Conservation (phyloP, 2,329 filamentous ascomycete genomes). For the Colletotrichum tofieldiae region DNA sequence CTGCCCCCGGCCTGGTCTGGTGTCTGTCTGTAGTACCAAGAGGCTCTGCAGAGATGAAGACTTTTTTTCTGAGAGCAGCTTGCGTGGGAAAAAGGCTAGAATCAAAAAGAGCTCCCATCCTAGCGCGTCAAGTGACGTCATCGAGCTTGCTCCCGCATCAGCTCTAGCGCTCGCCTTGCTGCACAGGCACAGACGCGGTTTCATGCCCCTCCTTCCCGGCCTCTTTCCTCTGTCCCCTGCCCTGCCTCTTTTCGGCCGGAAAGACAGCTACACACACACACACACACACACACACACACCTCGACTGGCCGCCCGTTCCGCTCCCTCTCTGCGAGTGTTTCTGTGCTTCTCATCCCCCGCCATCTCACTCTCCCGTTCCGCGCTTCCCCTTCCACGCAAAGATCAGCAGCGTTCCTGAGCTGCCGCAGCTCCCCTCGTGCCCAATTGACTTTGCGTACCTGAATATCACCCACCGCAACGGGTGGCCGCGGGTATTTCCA, state of each 20-base stretch:
- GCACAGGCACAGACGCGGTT: slow-evolving; percentile 38
- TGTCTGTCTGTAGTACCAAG: neutral
- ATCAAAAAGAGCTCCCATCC: slow-evolving; percentile 36
- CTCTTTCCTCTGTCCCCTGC: neutral
- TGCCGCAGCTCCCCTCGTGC: neutral
- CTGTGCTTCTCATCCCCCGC: neutral
- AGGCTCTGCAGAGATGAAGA: too few relatives aligned
- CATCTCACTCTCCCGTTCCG: neutral
- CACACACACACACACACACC: neutral
- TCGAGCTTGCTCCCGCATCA: neutral
- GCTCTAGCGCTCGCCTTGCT: slow-evolving; percentile 13
- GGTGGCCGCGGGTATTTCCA: neutral
- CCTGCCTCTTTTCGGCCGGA: slow-evolving; percentile 9
- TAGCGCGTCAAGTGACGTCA: slow-evolving; percentile 29
- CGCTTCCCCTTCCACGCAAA: neutral
- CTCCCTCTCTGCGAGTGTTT: neutral
- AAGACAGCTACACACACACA: slow-evolving; percentile 3
- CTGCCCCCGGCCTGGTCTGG: neutral
- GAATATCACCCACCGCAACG: slow-evolving; percentile 23
- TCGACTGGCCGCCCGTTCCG: neutral
- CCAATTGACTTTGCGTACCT: slow-evolving; percentile 40
- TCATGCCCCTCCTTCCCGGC: slow-evolving; percentile 31
- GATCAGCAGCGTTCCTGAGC: slow-evolving; percentile 23
- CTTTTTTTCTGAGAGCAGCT: neutral
- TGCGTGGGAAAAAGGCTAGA: slow-evolving; percentile 7